Conservation (phyloP, 2,329 filamentous ascomycete species). For the Grosmannia huntii region DNA sequence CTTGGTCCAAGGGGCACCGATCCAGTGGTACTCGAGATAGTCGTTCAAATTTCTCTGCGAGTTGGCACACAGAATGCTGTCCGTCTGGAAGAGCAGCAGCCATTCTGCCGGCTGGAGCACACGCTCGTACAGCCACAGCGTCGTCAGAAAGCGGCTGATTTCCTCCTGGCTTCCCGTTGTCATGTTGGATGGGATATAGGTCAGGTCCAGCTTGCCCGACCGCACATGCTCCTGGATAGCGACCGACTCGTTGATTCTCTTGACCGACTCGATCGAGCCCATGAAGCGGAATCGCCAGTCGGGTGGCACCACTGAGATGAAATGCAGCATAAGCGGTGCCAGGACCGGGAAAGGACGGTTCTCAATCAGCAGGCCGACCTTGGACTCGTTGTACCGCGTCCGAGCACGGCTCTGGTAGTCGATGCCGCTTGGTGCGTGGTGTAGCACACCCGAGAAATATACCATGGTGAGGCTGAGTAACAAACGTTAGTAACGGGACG, state of each 20-base stretch:
- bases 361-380: constrained; percentile 43
- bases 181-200: constrained; percentile 38
- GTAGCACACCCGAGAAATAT: constrained; percentile 8
- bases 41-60: constrained; percentile 32
- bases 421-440: constrained; percentile 14
- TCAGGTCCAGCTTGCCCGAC: constrained; percentile 35
- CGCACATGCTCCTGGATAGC: constrained; percentile 31
- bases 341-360: constrained; percentile 35
- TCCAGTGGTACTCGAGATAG: constrained; percentile 40
- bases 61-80: constrained; percentile 44
- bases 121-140: constrained; percentile 36
- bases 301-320: constrained; percentile 41
- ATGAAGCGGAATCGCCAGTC: constrained; percentile 47
- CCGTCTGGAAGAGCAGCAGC: constrained; percentile 41
- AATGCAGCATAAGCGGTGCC: constrained; percentile 40
- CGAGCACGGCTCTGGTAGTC: constrained; percentile 19
- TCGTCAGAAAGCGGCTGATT: constrained; percentile 40
- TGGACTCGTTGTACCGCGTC: constrained; percentile 32
- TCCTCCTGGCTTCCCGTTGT: constrained; percentile 36
- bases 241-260: constrained; percentile 28
- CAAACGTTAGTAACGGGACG: neutral
- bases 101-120: constrained; percentile 37
- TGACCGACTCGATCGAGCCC: constrained; percentile 33
- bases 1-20: constrained; percentile 36
- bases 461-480: neutral